A percentile compares a stretch with the other conserved stretches of the same genome.
phyloP scores from a whole-genome alignment of 352 stramenopile species.

The Phytopythium kandeliae region DNA sequence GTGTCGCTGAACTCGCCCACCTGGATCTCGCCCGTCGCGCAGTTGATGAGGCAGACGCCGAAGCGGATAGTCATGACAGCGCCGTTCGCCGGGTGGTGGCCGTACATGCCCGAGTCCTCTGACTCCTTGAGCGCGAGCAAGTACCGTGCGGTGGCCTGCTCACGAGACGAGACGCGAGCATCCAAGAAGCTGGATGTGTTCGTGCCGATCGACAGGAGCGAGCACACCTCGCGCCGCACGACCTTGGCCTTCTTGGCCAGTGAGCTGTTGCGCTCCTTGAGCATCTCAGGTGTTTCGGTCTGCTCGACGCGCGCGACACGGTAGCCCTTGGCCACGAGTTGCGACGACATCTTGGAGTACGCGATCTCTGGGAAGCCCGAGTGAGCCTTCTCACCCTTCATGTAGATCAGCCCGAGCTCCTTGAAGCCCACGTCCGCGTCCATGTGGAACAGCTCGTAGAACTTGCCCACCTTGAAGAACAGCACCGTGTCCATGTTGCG shows the following conservation, averaged over 20 bases:
- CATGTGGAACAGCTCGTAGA: constrained; percentile 97
- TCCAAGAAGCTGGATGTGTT: constrained; percentile 96
- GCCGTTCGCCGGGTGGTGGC: constrained; percentile 5
- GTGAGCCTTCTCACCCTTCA: constrained; percentile 98
- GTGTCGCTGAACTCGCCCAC: constrained; percentile 98
- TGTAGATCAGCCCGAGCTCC: constrained; percentile 96
- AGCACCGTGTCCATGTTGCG: constrained; percentile 98
- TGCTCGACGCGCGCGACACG: constrained; percentile 98
- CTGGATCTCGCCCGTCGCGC: constrained; percentile 89
- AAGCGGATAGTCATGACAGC: constrained; percentile 60
- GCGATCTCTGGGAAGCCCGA: constrained; percentile 97
- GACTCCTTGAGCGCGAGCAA: constrained; percentile 71
- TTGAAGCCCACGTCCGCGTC: constrained; percentile 97
- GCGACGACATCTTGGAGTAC: constrained; percentile 95
- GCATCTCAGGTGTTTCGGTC: constrained; percentile 97
- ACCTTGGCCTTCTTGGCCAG: constrained; percentile 79
- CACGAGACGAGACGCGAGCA: constrained; percentile 47
- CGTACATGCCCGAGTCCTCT: constrained; percentile 35
- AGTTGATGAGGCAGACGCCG: constrained; percentile 95
- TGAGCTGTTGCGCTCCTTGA: constrained; percentile 91
- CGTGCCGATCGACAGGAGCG: constrained; percentile 93
- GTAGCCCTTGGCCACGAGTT: constrained; percentile 95
- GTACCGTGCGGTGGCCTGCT: constrained; percentile 36
- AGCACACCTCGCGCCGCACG: constrained; percentile 94
- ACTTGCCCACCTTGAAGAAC: constrained; percentile 99